These are phyloP conservation scores for Paecilomyces niveus DNA, from an alignment of 2,329 filamentous ascomycete genomes.

Conservation along the genomic window DNA sequence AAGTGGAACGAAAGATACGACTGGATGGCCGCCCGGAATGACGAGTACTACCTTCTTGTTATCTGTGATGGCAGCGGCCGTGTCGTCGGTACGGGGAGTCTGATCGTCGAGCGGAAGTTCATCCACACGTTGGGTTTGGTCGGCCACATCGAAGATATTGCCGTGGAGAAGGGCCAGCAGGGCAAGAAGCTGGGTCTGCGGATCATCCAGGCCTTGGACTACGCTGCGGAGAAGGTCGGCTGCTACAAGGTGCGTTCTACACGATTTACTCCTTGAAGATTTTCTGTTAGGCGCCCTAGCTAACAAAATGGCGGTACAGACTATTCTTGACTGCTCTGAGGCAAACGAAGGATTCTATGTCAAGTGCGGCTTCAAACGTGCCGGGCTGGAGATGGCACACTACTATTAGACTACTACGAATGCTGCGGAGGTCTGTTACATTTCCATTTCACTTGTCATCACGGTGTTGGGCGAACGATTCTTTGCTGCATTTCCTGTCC, in stretches of 20 bases:
- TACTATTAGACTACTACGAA: conserved; percentile 56
- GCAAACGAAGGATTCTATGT: conserved; percentile 96
- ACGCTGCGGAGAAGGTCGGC: conserved; percentile 76
- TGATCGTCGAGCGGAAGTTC: conserved; percentile 85
- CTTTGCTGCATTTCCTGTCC: background rate
- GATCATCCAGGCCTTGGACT: conserved; percentile 90
- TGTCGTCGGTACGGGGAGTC: conserved; percentile 82
- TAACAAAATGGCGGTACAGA: conserved; percentile 41
- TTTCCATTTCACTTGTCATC: background rate
- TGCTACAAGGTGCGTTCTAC: conserved; percentile 68
- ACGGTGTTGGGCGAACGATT: background rate
- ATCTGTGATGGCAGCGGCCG: conserved; percentile 64
- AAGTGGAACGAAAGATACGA: conserved; percentile 74
- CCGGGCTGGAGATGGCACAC: conserved; percentile 93
- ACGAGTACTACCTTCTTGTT: conserved; percentile 79
- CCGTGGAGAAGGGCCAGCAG: conserved; percentile 89
- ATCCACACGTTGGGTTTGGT: conserved; percentile 50
- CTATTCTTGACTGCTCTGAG: conserved; percentile 92
- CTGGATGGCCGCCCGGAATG: conserved; percentile 67
- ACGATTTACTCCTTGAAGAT: conserved; percentile 1
- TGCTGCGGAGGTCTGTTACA: background rate
- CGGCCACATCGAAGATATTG: conserved; percentile 97
- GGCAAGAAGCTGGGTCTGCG: conserved; percentile 92
- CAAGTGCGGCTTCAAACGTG: conserved; percentile 91
- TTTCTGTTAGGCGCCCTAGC: background rate